Evolutionary conservation across 192 early-diverging fungal genomes (phyloP).

Genomic region (Coemansia sp.): DNA sequence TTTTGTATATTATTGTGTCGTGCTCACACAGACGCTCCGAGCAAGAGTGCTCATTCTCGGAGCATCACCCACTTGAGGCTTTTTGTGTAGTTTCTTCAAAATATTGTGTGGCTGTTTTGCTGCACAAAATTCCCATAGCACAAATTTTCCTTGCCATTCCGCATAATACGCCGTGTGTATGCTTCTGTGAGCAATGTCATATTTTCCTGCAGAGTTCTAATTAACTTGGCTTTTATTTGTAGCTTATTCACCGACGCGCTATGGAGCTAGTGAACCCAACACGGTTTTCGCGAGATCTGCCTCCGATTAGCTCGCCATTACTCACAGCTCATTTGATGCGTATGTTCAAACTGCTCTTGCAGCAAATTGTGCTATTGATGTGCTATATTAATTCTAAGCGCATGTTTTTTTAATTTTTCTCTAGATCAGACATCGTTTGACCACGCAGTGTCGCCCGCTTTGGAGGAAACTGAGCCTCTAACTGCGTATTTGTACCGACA

Average conservation of each 20-base stretch:
- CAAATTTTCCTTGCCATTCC: not conserved
- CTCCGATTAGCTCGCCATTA: slow-evolving; percentile 43
- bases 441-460: slow-evolving; percentile 26
- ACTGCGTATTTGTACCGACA: slow-evolving; percentile 41
- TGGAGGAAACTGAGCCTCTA: slow-evolving; percentile 36
- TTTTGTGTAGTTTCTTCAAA: slow-evolving; percentile 1
- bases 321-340: slow-evolving; percentile 25
- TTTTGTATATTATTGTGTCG: not conserved
- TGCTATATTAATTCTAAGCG: not conserved
- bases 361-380: not conserved
- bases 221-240: not conserved
- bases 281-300: slow-evolving; percentile 31
- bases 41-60: not conserved
- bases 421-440: slow-evolving; percentile 31
- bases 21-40: not conserved
- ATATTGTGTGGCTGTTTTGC: slow-evolving; percentile 1
- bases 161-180: not conserved
- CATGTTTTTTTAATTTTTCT: not conserved
- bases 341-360: slow-evolving; percentile 13
- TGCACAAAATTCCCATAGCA: slow-evolving; percentile 5
- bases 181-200: not conserved
- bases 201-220: not conserved
- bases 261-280: slow-evolving; percentile 37
- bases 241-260: slow-evolving; percentile 48
- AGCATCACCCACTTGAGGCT: not conserved